These are phyloP conservation scores for Apiospora malaysiana DNA, from an alignment of 2,329 filamentous ascomycete species.

Conservation along the genomic window DNA sequence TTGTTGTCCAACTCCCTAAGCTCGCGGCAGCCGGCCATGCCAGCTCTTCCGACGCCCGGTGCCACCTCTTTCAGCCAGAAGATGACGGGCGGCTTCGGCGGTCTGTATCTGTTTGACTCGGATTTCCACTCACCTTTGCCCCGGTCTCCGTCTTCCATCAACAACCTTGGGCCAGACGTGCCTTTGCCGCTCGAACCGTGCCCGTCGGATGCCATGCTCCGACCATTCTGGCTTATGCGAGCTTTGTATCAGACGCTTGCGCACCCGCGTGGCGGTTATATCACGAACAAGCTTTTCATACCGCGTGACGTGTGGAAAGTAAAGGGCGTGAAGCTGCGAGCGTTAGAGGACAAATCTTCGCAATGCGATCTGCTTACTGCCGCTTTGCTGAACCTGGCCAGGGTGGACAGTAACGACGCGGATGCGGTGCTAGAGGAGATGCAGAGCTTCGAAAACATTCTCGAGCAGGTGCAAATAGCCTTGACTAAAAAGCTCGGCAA, in stretches of 20 bases:
- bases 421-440: conserved; percentile 94
- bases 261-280: conserved; percentile 88
- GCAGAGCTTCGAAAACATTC: conserved; percentile 82
- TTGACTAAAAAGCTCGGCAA: conserved; percentile 87
- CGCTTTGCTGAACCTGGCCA: conserved; percentile 80
- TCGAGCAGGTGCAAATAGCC: conserved; percentile 82
- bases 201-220: conserved; percentile 84
- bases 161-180: conserved; percentile 64
- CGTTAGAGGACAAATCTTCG: conserved; percentile 89
- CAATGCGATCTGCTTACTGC: conserved; percentile 92
- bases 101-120: conserved; percentile 82
- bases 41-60: conserved; percentile 72
- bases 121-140: conserved; percentile 72
- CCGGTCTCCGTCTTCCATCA: conserved; percentile 67
- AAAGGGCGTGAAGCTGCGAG: conserved; percentile 90
- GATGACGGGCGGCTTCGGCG: conserved; percentile 63
- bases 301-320: conserved; percentile 93
- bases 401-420: conserved; percentile 87
- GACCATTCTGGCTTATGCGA: conserved; percentile 98
- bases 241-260: conserved; percentile 90
- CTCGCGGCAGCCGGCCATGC: conserved; percentile 60
- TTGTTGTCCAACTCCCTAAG: conserved; percentile 59
- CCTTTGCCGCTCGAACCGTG: conserved; percentile 88
- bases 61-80: conserved; percentile 66
- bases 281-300: conserved; percentile 90